Conservation (phyloP, 2,329 filamentous ascomycete genomes). For the Alternaria brassicae region DNA sequence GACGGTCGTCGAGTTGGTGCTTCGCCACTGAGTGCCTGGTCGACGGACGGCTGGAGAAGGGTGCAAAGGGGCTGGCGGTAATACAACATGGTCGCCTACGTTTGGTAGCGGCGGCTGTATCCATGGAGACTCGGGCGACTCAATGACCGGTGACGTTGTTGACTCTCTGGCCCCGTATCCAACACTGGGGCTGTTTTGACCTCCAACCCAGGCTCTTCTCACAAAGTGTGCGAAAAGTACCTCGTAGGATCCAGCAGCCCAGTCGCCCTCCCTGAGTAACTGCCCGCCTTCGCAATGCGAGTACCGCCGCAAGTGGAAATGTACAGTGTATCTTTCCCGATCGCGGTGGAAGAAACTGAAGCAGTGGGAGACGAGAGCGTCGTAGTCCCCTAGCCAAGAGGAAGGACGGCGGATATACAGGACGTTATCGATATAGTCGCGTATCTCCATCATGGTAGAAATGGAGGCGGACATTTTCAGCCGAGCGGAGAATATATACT, state of each 20-base stretch:
- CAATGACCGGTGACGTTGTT: neutral
- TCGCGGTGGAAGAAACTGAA: neutral
- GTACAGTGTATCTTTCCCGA: neutral
- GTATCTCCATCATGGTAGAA: neutral
- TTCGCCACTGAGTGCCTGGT: neutral
- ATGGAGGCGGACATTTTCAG: neutral
- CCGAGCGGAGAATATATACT: neutral
- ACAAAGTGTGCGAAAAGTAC: neutral
- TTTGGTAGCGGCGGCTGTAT: neutral
- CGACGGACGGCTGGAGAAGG: neutral
- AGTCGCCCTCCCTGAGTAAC: neutral
- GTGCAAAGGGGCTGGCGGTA: neutral
- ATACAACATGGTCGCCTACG: neutral
- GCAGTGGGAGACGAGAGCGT: neutral
- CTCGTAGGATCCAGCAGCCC: neutral
- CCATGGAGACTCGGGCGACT: neutral
- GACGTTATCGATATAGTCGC: neutral
- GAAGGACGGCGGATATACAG: neutral
- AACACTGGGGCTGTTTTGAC: neutral
- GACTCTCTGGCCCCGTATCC: neutral
- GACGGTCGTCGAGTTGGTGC: neutral
- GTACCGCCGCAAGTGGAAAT: slow-evolving; percentile 1
- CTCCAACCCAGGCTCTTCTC: neutral
- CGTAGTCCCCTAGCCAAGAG: neutral
- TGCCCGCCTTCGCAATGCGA: neutral